phyloP scores from a whole-genome alignment of 768 basidiomycete genomes.

The Termitomyces sp. region DNA sequence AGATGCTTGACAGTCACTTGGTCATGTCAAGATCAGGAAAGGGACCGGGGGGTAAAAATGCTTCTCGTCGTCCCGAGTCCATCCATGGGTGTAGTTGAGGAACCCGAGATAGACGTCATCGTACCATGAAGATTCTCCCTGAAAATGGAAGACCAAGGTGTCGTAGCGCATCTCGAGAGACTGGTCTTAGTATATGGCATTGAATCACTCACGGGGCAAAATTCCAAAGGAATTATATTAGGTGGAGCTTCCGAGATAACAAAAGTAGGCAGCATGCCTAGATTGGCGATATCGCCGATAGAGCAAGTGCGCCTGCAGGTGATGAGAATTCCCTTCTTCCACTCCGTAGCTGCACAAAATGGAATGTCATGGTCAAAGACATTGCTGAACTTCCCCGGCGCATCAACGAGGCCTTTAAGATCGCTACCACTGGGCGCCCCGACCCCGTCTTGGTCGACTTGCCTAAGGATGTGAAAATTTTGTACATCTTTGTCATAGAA shows the following conservation, averaged over 20 bases:
- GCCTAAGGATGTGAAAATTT: slow-evolving; percentile 98
- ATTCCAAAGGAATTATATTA: not conserved
- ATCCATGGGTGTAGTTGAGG: slow-evolving; percentile 9
- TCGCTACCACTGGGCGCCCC: slow-evolving; percentile 93
- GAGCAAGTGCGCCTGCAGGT: slow-evolving; percentile 21
- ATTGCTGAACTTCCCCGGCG: slow-evolving; percentile 90
- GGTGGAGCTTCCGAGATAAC: slow-evolving; percentile 17
- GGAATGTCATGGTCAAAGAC: slow-evolving; percentile 99
- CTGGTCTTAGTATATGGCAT: slow-evolving; percentile 4
- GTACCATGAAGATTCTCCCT: slow-evolving; percentile 13
- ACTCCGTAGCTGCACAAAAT: slow-evolving; percentile 90
- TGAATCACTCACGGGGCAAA: slow-evolving; percentile 1
- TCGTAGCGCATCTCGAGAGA: not conserved
- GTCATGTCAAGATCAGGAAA: slow-evolving; percentile 27
- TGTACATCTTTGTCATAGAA: slow-evolving; percentile 80
- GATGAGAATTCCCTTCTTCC: slow-evolving; percentile 41
- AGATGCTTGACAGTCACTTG: slow-evolving; percentile 27
- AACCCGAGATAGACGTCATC: slow-evolving; percentile 9
- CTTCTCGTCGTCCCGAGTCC: slow-evolving; percentile 6
- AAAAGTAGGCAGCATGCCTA: slow-evolving; percentile 14
- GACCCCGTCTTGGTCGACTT: slow-evolving; percentile 98
- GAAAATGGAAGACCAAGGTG: slow-evolving; percentile 12
- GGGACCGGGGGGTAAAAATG: slow-evolving; percentile 16
- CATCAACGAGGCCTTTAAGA: slow-evolving; percentile 99
- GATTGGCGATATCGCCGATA: not conserved